Evolutionary conservation across 2,329 filamentous ascomycete species (phyloP), one percentile per base, ranked within the genome.

Genomic region (Colletotrichum sp.): DNA sequence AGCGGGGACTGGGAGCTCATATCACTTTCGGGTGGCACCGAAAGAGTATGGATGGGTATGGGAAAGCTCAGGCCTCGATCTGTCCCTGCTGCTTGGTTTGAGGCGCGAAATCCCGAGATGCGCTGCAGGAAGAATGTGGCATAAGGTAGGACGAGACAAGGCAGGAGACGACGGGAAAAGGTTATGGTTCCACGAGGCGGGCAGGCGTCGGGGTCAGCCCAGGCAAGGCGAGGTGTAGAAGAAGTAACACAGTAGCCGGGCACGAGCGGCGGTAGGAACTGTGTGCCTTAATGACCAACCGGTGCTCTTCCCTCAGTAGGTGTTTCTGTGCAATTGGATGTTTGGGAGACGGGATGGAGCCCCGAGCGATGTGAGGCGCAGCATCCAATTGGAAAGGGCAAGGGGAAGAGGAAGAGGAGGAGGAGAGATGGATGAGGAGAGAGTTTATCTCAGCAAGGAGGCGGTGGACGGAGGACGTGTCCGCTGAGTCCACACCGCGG

Each of bases 331-430:
- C n/a, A 34, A 57, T 67, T 13, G 39, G 18, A 60, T 63, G 73
- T 75, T 75, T 68, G 15, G 70, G 63, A 75, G 43, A 75, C 63
- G 55, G 65, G 70, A 73, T 48, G 73, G 64, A 73, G 73, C 24
- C 24, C 70, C 73, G 70, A 73, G 73, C 70, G 73, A 68, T 59
- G 59, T 63, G 57, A 75, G 73, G 70, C 73, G 73, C 63, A 75
- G 73, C 73, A 34, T 30, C 70, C 63, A 67, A 75, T 55, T 39
- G 43, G 48, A 59, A 28, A 36, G 9, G 26, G 28, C 28, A 39
- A 21, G 21, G 32, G 10, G 43, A 18, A 3, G 48, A 30, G 28
- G 30, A 34, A 21, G 16, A 57, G 55, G 21, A 28, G 26, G 55
- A 59, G 55, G 16, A 57, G 52, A 57, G 52, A 57, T 28, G n/a